These are phyloP conservation scores for Pythium biforme DNA, from an alignment of 352 stramenopile genomes.

Conservation along the genomic window DNA sequence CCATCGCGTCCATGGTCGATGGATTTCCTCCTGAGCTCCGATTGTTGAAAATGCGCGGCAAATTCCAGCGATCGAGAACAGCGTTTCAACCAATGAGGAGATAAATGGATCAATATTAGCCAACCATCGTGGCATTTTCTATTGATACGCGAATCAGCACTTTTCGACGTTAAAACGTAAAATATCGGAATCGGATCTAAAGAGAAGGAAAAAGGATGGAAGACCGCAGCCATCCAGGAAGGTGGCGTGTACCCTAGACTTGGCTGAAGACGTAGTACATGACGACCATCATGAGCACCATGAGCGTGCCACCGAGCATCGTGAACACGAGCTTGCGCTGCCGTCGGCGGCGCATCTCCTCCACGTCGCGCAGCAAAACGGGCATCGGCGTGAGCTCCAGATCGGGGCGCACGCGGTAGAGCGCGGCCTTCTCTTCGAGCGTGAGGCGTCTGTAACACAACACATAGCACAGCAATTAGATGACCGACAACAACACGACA, in stretches of 20 bases:
- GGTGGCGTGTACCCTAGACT: slow-evolving; percentile 1
- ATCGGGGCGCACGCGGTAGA: slow-evolving; percentile 70
- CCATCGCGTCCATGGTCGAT: slow-evolving; percentile 18
- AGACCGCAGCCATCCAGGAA: neutral
- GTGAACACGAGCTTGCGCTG: slow-evolving; percentile 77
- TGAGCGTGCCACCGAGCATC: slow-evolving; percentile 55
- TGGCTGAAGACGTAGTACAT: slow-evolving; percentile 73
- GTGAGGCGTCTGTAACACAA: slow-evolving; percentile 43
- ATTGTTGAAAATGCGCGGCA: neutral
- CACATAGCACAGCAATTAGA: neutral
- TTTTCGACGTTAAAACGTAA: slow-evolving; percentile 11
- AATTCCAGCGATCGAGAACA: too few relatives aligned
- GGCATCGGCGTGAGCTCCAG: slow-evolving; percentile 64
- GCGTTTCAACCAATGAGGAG: slow-evolving; percentile 3
- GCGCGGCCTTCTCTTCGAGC: slow-evolving; percentile 70
- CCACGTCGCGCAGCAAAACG: slow-evolving; percentile 56
- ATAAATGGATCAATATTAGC: neutral
- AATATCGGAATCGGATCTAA: slow-evolving; percentile 18
- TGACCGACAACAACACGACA: neutral
- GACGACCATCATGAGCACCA: slow-evolving; percentile 72
- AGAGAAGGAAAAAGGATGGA: neutral
- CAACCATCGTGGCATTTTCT: neutral
- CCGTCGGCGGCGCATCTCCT: slow-evolving; percentile 53
- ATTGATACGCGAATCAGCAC: neutral
- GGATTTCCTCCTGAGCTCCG: neutral